Evolutionary conservation across 257 asterid species (phyloP), one percentile per base, ranked within the genome.

Genomic region (Solanum pennellii): DNA sequence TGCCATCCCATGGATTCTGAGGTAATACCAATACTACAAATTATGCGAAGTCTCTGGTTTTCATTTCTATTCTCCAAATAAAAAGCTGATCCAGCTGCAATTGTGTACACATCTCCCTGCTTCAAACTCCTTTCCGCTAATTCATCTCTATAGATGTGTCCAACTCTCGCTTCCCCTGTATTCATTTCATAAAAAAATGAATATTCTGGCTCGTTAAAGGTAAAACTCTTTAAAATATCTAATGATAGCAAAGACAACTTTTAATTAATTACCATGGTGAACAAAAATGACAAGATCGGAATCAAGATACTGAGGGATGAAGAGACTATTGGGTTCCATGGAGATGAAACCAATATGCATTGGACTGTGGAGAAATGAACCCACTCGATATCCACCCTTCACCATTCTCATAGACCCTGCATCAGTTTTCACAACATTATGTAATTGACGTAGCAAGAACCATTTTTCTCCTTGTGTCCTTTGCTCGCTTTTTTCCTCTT

Each of bases 291-390:
- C 90, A 89, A 94, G 92, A 88, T 89, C 88, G 71, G 97, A 92
- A 92, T 97, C 98, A 59, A 97, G 98, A 41, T 95, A 97, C 87
- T 95, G 99, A 90, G 99, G 99, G 73, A 95, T 87, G 94, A 97
- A 93, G 15, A 97, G 92, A 85, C 90, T 90, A 12, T 86, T 89
- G 0, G 99, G 98, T 88, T 97, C 98, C 99, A 97, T 95, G 1
- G 98, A 93, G 23, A 95, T 94, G 91, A 95, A 94, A 1, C 96
- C 98, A 47, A 96, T 86, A 79, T 93, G 94, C 95, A 96, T 86
- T 20, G 93, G 93, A 27, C 83, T 91, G 25, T 33, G 84, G 4
- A 44, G 33, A 42, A 13, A 35, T 75, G 29, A 44, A 69, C 75
- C 59, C 88, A 52, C 0, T 2, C 92, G 91, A 60, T 44, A 41